Conservation (phyloP, 164 flowering plant species). For the Stephania yunnanensis region DNA sequence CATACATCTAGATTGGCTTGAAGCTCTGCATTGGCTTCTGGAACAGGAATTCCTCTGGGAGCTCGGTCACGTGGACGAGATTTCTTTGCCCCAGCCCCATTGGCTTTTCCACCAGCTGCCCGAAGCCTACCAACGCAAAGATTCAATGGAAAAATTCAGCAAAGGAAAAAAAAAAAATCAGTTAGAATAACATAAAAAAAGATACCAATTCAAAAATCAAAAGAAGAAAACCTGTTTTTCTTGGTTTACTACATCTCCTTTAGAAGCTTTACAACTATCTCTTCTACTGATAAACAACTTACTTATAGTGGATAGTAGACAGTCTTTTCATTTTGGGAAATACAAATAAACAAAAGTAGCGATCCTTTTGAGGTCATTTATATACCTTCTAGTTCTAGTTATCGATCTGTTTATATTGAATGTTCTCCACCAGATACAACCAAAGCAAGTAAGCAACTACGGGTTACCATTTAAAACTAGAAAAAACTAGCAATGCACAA, state of each 20-base stretch:
- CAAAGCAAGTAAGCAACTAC: background rate
- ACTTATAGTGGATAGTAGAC: too few species aligned
- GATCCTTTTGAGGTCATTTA: too few species aligned
- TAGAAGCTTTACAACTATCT: background rate
- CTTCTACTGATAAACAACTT: background rate
- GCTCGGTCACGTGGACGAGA: conserved; percentile 58
- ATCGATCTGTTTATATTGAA: background rate
- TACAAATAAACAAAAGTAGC: too few species aligned
- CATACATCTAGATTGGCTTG: conserved; percentile 85
- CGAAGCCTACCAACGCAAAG: conserved; percentile 2
- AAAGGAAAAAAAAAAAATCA: background rate
- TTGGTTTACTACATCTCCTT: background rate
- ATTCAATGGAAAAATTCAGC: background rate
- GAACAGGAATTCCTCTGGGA: conserved; percentile 64
- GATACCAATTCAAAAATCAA: too few species aligned
- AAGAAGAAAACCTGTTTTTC: background rate
- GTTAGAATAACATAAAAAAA: background rate
- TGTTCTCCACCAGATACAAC: background rate
- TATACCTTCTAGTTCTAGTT: background rate
- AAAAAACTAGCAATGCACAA: background rate
- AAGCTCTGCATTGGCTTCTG: conserved; percentile 84
- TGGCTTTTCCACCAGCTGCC: conserved; percentile 14
- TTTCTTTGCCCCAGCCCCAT: conserved; percentile 37
- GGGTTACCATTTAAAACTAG: background rate
- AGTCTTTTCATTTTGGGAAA: too few species aligned